phyloP scores from a whole-genome alignment of 768 basidiomycete species.

The Leccinum broughii region DNA sequence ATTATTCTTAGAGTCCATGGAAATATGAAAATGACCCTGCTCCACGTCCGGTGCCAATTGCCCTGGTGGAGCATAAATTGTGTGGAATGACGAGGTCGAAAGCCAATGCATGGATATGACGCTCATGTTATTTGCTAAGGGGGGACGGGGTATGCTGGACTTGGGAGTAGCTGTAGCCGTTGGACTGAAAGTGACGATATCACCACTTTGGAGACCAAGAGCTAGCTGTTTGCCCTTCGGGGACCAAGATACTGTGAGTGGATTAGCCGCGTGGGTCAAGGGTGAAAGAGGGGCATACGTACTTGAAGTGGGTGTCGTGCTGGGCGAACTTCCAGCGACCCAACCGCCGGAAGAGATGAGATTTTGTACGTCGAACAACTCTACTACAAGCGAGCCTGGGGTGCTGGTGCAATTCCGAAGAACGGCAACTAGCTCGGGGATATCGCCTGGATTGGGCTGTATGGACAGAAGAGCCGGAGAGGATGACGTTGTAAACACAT shows the following conservation, averaged over 20 bases:
- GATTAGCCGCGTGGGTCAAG: constrained; percentile 6
- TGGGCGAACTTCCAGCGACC: constrained; percentile 50
- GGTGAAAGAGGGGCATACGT: constrained; percentile 26
- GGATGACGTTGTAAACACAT: constrained; percentile 46
- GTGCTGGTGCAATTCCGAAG: constrained; percentile 41
- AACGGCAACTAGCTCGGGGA: constrained; percentile 60
- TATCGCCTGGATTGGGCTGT: constrained; percentile 60
- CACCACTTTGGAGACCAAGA: constrained; percentile 68
- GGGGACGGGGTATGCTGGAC: constrained; percentile 56
- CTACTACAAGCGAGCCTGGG: constrained; percentile 46
- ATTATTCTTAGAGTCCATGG: constrained; percentile 43
- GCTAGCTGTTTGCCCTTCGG: constrained; percentile 86
- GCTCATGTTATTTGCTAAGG: constrained; percentile 48
- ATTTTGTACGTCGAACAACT: constrained; percentile 58
- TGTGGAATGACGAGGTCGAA: constrained; percentile 65
- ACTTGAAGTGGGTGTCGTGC: constrained; percentile 61
- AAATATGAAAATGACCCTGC: constrained; percentile 43
- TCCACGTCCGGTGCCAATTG: constrained; percentile 38
- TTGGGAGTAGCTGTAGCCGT: constrained; percentile 54
- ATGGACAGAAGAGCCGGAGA: constrained; percentile 53
- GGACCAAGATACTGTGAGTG: constrained; percentile 72
- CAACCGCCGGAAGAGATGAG: constrained; percentile 49
- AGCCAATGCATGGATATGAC: constrained; percentile 65
- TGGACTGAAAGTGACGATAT: constrained; percentile 67
- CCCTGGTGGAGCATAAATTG: constrained; percentile 55